Evolutionary conservation across 2,329 filamentous ascomycete genomes (phyloP).

Genomic region (Pseudocercospora crystallina): DNA sequence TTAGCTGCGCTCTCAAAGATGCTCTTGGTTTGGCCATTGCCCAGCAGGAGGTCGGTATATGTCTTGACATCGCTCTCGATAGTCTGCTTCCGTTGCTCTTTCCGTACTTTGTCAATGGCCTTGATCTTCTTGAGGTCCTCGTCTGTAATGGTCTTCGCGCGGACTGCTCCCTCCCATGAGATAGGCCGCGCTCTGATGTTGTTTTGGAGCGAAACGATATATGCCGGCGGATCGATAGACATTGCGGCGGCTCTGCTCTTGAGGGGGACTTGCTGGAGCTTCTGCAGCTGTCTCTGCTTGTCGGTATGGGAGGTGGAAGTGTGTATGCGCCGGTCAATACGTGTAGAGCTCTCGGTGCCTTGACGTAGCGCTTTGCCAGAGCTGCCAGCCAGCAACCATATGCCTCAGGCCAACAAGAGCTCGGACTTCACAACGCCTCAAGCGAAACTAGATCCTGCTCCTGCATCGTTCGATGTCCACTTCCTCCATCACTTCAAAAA

Average conservation of each 20-base stretch:
- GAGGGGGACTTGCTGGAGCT: not conserved
- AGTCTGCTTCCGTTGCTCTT: slow-evolving; percentile 80
- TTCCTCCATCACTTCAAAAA: no score
- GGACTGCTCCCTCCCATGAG: slow-evolving; percentile 94
- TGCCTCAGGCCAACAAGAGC: not conserved
- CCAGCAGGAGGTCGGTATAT: slow-evolving; percentile 78
- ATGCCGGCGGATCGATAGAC: slow-evolving; percentile 89
- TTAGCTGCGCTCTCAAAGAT: slow-evolving; percentile 84
- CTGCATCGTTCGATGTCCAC: no score
- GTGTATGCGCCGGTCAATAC: not conserved
- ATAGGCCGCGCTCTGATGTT: slow-evolving; percentile 96
- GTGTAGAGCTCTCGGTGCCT: not conserved
- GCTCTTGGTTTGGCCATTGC: slow-evolving; percentile 63
- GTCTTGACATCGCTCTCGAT: slow-evolving; percentile 77
- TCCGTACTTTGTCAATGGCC: slow-evolving; percentile 92
- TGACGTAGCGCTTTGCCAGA: not conserved
- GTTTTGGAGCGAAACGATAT: slow-evolving; percentile 85
- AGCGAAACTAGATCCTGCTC: no score
- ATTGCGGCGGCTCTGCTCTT: slow-evolving; percentile 49
- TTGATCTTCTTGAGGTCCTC: slow-evolving; percentile 93
- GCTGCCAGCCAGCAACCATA: not conserved
- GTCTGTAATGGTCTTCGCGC: slow-evolving; percentile 90
- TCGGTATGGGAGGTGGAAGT: not conserved
- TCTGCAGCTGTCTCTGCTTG: not conserved
- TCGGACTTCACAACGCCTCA: no score